Conservation (phyloP, 108 stramenopile species). For the Skeletonema tropicum region DNA sequence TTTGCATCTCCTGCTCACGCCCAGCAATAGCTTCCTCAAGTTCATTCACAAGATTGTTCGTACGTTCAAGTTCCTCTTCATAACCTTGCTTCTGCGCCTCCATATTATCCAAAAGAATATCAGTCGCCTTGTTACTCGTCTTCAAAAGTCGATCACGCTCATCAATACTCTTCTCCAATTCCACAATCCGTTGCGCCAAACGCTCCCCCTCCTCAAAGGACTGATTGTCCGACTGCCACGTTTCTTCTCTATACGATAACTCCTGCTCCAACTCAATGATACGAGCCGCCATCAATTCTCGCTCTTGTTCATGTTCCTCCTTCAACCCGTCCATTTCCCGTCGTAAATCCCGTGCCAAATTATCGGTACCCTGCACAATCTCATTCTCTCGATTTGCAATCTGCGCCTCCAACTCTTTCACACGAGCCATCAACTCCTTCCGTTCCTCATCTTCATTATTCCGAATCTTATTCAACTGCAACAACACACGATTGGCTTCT, state of each 20-base stretch:
- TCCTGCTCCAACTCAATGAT: slow-evolving; percentile 44
- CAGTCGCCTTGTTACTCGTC: slow-evolving; percentile 46
- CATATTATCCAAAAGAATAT: slow-evolving; percentile 44
- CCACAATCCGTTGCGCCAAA: slow-evolving; percentile 21
- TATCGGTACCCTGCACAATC: slow-evolving; percentile 10
- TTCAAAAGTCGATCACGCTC: slow-evolving; percentile 39
- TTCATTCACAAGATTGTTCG: slow-evolving; percentile 31
- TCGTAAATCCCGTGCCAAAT: slow-evolving; percentile 18
- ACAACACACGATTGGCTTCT: slow-evolving; percentile 41
- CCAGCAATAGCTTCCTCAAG: slow-evolving; percentile 35
- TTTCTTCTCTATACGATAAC: slow-evolving; percentile 13
- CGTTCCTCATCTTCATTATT: slow-evolving; percentile 38
- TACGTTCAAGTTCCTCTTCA: slow-evolving; percentile 40
- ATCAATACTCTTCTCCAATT: slow-evolving; percentile 32
- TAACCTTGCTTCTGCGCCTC: slow-evolving; percentile 43
- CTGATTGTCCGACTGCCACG: slow-evolving; percentile 8
- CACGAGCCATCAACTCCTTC: slow-evolving; percentile 21
- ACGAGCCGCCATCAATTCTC: slow-evolving; percentile 32
- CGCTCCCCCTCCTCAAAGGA: slow-evolving; percentile 23
- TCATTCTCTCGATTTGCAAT: slow-evolving; percentile 28
- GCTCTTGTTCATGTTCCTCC: slow-evolving; percentile 34
- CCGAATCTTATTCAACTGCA: slow-evolving; percentile 36
- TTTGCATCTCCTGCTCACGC: slow-evolving; percentile 38
- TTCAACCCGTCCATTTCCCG: slow-evolving; percentile 28
- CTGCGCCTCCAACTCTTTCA: slow-evolving; percentile 44